Percentiles rank a stretch among this genome's conserved stretches.
Evolutionary conservation across 495 filamentous ascomycete species (phyloP).

Genomic region (Hypoxylon fuscum): DNA sequence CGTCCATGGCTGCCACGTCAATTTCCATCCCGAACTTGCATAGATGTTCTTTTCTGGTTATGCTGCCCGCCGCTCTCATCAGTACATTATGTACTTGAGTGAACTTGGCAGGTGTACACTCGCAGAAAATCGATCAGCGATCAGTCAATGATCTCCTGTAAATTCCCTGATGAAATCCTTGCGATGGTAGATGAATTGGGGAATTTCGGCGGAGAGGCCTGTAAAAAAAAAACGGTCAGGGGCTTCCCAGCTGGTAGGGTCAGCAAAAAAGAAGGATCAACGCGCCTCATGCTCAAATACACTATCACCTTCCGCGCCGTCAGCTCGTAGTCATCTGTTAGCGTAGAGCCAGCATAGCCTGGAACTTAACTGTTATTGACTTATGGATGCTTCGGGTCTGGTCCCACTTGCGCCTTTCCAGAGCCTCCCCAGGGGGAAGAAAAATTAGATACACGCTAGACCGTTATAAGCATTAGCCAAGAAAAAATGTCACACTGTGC

Average conservation of each 20-base stretch:
- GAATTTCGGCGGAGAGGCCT: conserved; percentile 15
- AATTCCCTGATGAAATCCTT: conserved; percentile 36
- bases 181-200: conserved; percentile 15
- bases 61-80: neutral
- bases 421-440: conserved; percentile 36
- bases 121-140: conserved; percentile 12
- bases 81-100: neutral
- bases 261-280: conserved; percentile 27
- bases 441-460: conserved; percentile 41
- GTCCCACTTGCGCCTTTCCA: neutral
- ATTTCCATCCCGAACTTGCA: conserved; percentile 26
- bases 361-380: neutral
- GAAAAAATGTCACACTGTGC: conserved; percentile 25
- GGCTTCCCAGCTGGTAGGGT: conserved; percentile 25
- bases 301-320: conserved; percentile 18
- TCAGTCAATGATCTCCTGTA: conserved; percentile 18
- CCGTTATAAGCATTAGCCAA: conserved; percentile 15
- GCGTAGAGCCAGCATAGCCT: conserved; percentile 1
- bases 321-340: conserved; percentile 21
- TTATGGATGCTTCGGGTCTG: neutral
- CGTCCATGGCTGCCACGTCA: conserved; percentile 26
- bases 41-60: neutral
- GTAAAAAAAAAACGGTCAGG: conserved; percentile 17
- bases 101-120: neutral
- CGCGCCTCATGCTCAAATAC: conserved; percentile 23